Base-by-base conservation (phyloP, 2,329 filamentous ascomycete species). In the Talaromyces sp. region DNA sequence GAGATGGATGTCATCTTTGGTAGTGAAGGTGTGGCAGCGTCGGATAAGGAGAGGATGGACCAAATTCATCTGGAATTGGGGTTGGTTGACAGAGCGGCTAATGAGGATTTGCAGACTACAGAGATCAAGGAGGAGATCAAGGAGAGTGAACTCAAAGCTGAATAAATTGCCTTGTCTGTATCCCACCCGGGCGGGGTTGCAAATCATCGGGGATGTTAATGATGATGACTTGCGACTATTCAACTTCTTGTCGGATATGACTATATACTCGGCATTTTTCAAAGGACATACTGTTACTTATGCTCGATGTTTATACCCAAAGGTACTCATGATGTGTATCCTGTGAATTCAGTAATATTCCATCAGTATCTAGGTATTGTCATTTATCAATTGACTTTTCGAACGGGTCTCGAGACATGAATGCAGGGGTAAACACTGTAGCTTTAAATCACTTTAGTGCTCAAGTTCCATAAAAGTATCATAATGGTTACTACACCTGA, bases 61-160 rank as follows among this genome's bases (percentile, higher is more conserved):
- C 86, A 89, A 74, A 90, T 92, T 70, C 89, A 91, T 73, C 78
- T 80, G 37, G 89, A 91, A 70, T 87, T 92, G 67, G 90, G 90
- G 0, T 78, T 91, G 62, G 77, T 70, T 3, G 60, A 62, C 25
- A 17, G 43, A 27, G 25, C 33, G 5, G 41, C 52, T 33, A 57
- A 27, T 6, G 50, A 58, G n/a, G 63, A 62, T 33, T 27, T 47
- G 25, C 59, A 62, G 5, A 45, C 25, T 7, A 22, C 39, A n/a
- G 64, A 66, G 25, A 35, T 62, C 17, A 62, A 62, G 64, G 64
- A 59, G 60, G 64, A 66, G 43, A 19, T 66, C 31, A 62, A 66
- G 64, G 64, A 59, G 45, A 62, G 33, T 43, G 60, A 62, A 11
- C 11, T 57, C 39, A 54, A 62, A 41, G 45, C 43, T 22, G 59